These are phyloP conservation scores for Thinopyrum elongatum DNA, from an alignment of 176 grass and related monocot genomes.

Conservation along the genomic window DNA sequence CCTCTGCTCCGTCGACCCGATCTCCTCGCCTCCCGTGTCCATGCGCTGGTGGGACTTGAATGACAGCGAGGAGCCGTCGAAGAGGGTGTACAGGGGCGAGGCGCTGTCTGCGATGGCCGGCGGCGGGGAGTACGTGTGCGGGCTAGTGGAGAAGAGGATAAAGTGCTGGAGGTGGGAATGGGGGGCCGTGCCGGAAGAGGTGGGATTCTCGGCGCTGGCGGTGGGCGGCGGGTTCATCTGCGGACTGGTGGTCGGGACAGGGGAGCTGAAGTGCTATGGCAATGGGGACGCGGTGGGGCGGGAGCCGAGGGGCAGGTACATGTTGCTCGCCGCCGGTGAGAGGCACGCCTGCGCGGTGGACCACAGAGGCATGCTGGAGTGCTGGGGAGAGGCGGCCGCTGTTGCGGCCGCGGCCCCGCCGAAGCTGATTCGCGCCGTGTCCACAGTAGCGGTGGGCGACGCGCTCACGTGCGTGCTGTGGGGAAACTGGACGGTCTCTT, in stretches of 20 bases:
- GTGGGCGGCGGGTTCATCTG: slow-evolving; percentile 77
- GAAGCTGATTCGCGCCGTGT: slow-evolving; percentile 15
- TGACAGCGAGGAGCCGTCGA: background rate
- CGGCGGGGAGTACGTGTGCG: slow-evolving; percentile 65
- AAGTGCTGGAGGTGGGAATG: slow-evolving; percentile 69
- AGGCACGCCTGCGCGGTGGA: slow-evolving; percentile 70
- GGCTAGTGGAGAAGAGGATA: slow-evolving; percentile 33
- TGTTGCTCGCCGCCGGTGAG: slow-evolving; percentile 55
- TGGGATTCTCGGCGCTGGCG: slow-evolving; percentile 50
- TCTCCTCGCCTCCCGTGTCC: slow-evolving; percentile 2
- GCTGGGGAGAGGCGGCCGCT: slow-evolving; percentile 68
- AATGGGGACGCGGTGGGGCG: slow-evolving; percentile 10
- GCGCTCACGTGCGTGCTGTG: slow-evolving; percentile 59
- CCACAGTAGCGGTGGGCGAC: slow-evolving; percentile 59
- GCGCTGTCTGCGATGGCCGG: slow-evolving; percentile 61
- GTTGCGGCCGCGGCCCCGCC: background rate
- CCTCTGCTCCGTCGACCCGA: slow-evolving; percentile 52
- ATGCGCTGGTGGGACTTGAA: slow-evolving; percentile 84
- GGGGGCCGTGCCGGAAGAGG: background rate
- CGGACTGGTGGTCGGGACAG: slow-evolving; percentile 39
- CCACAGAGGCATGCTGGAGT: slow-evolving; percentile 6
- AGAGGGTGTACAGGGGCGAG: slow-evolving; percentile 65
- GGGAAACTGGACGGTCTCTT: slow-evolving; percentile 52
- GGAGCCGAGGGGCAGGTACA: slow-evolving; percentile 45
- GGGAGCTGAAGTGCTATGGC: slow-evolving; percentile 59